Evolutionary conservation across 176 grass and related monocot genomes (phyloP).

Genomic region (Eremochloa ophiuroides): DNA sequence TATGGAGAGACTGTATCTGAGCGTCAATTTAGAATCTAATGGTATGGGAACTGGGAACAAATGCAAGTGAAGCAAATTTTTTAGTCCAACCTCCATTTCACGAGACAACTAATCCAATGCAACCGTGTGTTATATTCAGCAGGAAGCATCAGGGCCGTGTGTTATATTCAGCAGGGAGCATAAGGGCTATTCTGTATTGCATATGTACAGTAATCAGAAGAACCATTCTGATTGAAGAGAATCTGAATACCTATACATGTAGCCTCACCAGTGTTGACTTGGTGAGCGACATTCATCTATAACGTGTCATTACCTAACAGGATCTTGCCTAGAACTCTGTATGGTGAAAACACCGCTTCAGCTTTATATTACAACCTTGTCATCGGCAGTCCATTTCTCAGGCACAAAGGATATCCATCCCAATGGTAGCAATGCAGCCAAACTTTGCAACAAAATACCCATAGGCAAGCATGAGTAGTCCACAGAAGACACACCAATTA

Average conservation of each 20-base stretch:
- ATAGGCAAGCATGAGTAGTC: constrained; percentile 66
- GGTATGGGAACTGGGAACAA: background rate
- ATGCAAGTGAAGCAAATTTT: background rate
- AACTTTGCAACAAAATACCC: constrained; percentile 67
- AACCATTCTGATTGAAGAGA: background rate
- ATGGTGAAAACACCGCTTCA: background rate
- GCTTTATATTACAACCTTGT: constrained; percentile 35
- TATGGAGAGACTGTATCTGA: background rate
- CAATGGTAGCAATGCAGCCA: constrained; percentile 72
- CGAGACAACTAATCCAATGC: background rate
- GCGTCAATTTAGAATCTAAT: background rate
- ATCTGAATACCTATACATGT: constrained; percentile 23
- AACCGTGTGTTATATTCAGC: background rate
- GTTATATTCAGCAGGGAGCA: background rate
- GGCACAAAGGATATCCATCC: constrained; percentile 69
- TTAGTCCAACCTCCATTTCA: background rate
- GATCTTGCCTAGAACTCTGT: background rate
- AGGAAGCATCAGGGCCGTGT: background rate
- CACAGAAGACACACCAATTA: constrained; percentile 60
- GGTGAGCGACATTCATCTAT: background rate
- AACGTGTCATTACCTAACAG: constrained; percentile 17
- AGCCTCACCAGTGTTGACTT: background rate
- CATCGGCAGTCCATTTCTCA: constrained; percentile 36
- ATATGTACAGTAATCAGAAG: constrained; percentile 9
- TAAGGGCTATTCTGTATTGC: background rate